A percentile compares a stretch with the other conserved stretches of the same genome.
Conservation (phyloP, 1,284 basidiomycete genomes). For the Acaromyces ingoldii region DNA sequence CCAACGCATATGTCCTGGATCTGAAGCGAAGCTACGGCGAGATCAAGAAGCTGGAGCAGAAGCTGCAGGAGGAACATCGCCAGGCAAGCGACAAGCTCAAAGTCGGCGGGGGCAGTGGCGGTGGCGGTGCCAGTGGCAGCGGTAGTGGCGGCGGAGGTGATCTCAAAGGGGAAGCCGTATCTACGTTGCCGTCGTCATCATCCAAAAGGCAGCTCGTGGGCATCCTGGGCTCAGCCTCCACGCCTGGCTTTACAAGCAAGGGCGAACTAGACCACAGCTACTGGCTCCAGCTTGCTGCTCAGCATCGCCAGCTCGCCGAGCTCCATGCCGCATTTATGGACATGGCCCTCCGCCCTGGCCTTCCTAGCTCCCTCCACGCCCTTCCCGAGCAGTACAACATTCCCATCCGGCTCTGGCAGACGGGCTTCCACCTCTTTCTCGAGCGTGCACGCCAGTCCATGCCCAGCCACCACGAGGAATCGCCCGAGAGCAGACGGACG, state of each 20-base stretch:
- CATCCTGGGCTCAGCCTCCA: background rate
- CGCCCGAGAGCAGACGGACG: background rate
- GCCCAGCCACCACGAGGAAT: constrained; percentile 53
- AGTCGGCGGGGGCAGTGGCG: no score
- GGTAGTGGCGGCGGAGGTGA: no score
- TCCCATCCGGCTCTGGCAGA: constrained; percentile 85
- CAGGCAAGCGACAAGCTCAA: constrained; percentile 9
- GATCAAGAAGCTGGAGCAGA: constrained; percentile 68
- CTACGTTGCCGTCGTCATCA: no score
- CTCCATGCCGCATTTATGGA: constrained; percentile 79
- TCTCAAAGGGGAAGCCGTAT: no score
- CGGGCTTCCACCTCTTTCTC: constrained; percentile 80
- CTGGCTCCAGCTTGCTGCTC: constrained; percentile 26
- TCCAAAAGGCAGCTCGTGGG: background rate
- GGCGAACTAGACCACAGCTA: constrained; percentile 21
- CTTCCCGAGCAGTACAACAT: constrained; percentile 93
- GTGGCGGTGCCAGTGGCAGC: no score
- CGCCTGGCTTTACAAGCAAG: background rate
- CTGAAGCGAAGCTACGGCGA: constrained; percentile 74
- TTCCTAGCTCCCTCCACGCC: constrained; percentile 78
- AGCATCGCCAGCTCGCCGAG: constrained; percentile 68
- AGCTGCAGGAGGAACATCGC: constrained; percentile 59
- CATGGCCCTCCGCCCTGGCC: constrained; percentile 75
- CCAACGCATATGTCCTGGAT: constrained; percentile 66
- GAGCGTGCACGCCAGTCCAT: constrained; percentile 79